Evolutionary conservation across 2,329 filamentous ascomycete genomes (phyloP), one percentile per base, ranked within the genome.

Genomic region (Monosporascus sp.): DNA sequence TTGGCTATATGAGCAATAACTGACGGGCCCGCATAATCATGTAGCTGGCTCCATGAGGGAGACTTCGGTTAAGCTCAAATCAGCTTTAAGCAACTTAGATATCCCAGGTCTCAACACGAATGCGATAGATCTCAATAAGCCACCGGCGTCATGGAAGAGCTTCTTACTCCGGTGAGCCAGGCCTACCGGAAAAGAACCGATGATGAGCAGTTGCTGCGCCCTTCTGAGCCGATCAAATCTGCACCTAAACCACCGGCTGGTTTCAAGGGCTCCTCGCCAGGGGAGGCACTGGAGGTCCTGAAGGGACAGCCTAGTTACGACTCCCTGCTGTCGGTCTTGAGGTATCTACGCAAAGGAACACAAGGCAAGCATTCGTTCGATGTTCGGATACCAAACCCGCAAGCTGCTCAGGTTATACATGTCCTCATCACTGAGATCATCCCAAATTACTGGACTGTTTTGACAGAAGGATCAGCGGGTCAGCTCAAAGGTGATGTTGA

Each of bases 391-490:
- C 85, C 90, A 3, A 80, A 80, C 35, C 85, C 92, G 1, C 73
- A 83, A 55, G 82, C 84, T 52, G 84, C 90, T 20, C 88, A 91
- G 61, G 82, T 97, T 35, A 76, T 93, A 50, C 85, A 91, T 64
- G 73, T 82, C 3, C 72, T 99, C 37, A 83, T 95, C 54, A 85
- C 81, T 17, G 82, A 85, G 35, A 91, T 88, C 25, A 75, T 90
- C 7, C 88, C 89, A 1, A 89, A 92, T 65, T 96, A 93, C 70
- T 97, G 94, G 93, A 66, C 76, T 3, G 63, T 83, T 8, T 65
- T 93, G 17, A 71, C 75, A 38, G 78, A 81, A 53, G 72, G 71
- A n/a, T 67, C 65, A 3, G 31, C 66, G 50, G 31, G 38, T 25
- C 55, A 51, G 20, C 60, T 53, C 48, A 60, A 68, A 59, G 62